Percentiles rank a stretch among this genome's conserved stretches.
phyloP scores from a whole-genome alignment of 2,329 filamentous ascomycete species.

The Pyrenophora seminiperda region DNA sequence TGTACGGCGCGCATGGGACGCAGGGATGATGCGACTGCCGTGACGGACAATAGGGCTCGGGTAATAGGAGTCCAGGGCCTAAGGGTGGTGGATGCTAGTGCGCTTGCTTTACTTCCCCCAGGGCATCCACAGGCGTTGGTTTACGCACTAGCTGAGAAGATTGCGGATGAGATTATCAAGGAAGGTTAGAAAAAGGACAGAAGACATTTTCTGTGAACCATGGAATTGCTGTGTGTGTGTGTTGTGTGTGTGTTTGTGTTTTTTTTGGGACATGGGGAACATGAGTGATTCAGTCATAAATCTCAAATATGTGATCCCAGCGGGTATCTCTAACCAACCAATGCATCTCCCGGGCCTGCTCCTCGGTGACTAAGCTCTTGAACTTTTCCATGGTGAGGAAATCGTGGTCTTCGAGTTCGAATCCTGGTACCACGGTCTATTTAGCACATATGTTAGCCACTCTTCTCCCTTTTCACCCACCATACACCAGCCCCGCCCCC shows the following conservation, averaged over 20 bases:
- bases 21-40: slow-evolving; percentile 37
- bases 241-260: too few species aligned
- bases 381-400: slow-evolving; percentile 61
- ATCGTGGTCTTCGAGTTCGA: slow-evolving; percentile 70
- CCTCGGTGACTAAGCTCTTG: slow-evolving; percentile 54
- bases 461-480: too few species aligned
- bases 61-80: slow-evolving; percentile 43
- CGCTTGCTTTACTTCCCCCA: slow-evolving; percentile 43
- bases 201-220: too few species aligned
- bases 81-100: slow-evolving; percentile 44
- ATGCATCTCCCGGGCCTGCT: slow-evolving; percentile 56
- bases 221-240: too few species aligned
- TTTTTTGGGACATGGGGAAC: too few species aligned
- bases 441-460: neutral
- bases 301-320: too few species aligned
- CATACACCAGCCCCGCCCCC: neutral
- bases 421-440: slow-evolving; percentile 68
- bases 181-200: too few species aligned
- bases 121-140: slow-evolving; percentile 36
- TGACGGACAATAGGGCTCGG: slow-evolving; percentile 41
- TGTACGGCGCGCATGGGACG: slow-evolving; percentile 41
- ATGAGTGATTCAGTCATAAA: too few species aligned
- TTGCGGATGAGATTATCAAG: neutral
- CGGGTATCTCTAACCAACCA: slow-evolving; percentile 54
- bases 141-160: neutral